A percentile compares a stretch with the other conserved stretches of the same genome.
Evolutionary conservation across 2,329 filamentous ascomycete genomes (phyloP).

Genomic region (Pseudogymnoascus sp.): DNA sequence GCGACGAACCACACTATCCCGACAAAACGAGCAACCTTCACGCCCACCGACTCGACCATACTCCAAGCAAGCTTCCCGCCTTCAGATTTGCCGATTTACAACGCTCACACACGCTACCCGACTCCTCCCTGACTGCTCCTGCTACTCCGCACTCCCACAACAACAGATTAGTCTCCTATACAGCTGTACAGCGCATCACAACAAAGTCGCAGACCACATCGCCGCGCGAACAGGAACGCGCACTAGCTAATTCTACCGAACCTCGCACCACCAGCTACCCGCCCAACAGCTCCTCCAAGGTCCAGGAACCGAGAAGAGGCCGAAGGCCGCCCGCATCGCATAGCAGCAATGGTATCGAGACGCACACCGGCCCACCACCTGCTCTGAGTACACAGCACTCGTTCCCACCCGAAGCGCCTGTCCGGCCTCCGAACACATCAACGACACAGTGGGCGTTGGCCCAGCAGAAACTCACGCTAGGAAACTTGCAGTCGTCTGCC

Average conservation of each 20-base stretch:
- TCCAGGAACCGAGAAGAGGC: not conserved
- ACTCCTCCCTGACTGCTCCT: not conserved
- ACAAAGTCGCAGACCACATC: not conserved
- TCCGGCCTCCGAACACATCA: constrained; percentile 1
- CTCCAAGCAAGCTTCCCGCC: constrained; percentile 4
- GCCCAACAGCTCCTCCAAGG: constrained; percentile 1
- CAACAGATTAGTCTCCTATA: not conserved
- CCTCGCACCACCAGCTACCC: not conserved
- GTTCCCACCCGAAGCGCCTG: not conserved
- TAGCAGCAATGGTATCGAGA: constrained; percentile 12
- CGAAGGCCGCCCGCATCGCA: constrained; percentile 7
- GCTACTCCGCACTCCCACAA: not conserved
- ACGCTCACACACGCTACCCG: not conserved
- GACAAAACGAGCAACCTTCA: constrained; percentile 4
- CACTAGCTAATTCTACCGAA: constrained; percentile 3
- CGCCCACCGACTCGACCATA: constrained; percentile 1
- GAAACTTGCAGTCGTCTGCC: not conserved
- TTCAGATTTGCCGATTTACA: constrained; percentile 9
- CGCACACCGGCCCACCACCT: constrained; percentile 8
- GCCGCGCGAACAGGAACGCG: not conserved
- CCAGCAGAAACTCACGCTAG: constrained; percentile 8
- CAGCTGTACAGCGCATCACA: not conserved
- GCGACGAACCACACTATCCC: constrained; percentile 1
- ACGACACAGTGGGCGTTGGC: constrained; percentile 10
- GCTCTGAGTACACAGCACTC: constrained; percentile 9